phyloP scores from a whole-genome alignment of 768 basidiomycete genomes.

The Mycena rebaudengoi region DNA sequence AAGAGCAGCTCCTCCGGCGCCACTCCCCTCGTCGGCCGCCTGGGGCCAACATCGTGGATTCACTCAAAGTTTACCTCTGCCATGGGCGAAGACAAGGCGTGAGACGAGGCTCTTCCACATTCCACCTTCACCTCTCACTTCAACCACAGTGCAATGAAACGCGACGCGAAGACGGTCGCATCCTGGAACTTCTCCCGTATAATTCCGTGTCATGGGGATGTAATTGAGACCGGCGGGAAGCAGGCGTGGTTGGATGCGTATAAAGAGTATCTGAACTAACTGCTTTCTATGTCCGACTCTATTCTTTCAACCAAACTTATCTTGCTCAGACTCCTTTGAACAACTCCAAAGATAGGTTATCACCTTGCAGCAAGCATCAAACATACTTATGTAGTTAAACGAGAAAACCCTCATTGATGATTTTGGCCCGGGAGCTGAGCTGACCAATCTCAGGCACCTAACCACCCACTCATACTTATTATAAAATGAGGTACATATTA shows the following conservation, averaged over 20 bases:
- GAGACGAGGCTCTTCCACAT: conserved; percentile 26
- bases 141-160: conserved; percentile 64
- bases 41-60: conserved; percentile 46
- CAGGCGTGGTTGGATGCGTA: conserved; percentile 47
- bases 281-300: no score
- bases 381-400: no score
- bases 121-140: background rate
- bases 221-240: conserved; percentile 59
- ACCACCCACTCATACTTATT: no score
- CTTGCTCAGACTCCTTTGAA: no score
- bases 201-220: conserved; percentile 77
- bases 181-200: conserved; percentile 80
- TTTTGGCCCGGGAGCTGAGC: no score
- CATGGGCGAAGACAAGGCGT: conserved; percentile 50
- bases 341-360: no score
- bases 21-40: conserved; percentile 32
- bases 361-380: no score
- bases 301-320: no score
- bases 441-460: no score
- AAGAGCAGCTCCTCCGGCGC: conserved; percentile 39
- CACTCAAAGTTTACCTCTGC: conserved; percentile 41
- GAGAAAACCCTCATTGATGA: no score
- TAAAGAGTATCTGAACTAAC: conserved; percentile 31
- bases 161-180: conserved; percentile 69
- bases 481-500: no score